Evolutionary conservation across 352 stramenopile species (phyloP).

Genomic region (Globisporangium megalacanthum): DNA sequence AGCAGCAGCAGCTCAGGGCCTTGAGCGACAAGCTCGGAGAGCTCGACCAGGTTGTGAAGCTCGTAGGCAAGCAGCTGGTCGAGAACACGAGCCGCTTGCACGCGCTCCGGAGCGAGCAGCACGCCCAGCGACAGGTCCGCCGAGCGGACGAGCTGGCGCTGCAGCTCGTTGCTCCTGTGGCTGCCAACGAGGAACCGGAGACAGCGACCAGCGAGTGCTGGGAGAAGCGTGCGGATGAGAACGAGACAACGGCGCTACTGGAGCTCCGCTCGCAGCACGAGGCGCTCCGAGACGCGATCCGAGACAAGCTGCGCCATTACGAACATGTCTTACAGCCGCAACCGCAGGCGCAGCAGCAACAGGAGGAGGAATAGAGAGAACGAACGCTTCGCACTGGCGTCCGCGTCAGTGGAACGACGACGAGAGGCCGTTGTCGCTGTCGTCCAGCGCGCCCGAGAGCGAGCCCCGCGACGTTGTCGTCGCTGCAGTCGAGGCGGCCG

Average conservation of each 20-base stretch:
- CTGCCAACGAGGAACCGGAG: background rate
- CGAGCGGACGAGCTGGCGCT: constrained; percentile 7
- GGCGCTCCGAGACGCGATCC: constrained; percentile 26
- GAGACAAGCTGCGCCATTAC: constrained; percentile 34
- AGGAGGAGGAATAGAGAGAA: background rate
- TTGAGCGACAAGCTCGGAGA: constrained; percentile 39
- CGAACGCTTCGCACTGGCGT: no score
- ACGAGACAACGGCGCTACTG: background rate
- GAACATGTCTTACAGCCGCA: constrained; percentile 18
- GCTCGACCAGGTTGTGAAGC: constrained; percentile 55
- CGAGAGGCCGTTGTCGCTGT: constrained; percentile 10
- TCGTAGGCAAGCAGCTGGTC: constrained; percentile 59
- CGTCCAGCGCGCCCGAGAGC: constrained; percentile 19
- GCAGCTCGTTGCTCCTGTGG: background rate
- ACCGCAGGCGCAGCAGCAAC: background rate
- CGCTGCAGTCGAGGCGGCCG: background rate
- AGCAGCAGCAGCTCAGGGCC: constrained; percentile 15
- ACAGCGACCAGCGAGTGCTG: background rate
- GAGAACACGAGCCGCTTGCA: constrained; percentile 63
- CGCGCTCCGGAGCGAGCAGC: constrained; percentile 40
- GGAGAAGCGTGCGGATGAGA: background rate
- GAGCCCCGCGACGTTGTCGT: constrained; percentile 25
- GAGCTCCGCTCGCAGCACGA: constrained; percentile 28
- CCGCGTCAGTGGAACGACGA: constrained; percentile 11
- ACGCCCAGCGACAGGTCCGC: constrained; percentile 14